phyloP scores from a whole-genome alignment of 441 rosid genomes.

The Aleurites moluccanus region DNA sequence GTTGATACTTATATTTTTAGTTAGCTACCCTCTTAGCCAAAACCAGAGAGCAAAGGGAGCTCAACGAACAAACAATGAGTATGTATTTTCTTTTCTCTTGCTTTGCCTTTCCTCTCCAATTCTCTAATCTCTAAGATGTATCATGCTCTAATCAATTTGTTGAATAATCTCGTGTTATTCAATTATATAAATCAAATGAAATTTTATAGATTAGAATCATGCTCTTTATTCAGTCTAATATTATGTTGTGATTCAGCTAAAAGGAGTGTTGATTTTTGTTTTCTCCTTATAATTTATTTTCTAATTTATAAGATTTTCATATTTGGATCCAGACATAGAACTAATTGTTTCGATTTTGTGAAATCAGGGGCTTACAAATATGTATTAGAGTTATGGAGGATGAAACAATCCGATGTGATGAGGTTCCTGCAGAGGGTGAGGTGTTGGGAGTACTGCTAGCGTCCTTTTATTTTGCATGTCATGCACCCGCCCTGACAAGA shows the following conservation, averaged over 20 bases:
- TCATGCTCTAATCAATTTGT: neutral
- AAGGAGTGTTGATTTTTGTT: no score
- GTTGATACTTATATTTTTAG: neutral
- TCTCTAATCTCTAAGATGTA: neutral
- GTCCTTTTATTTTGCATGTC: slow-evolving; percentile 59
- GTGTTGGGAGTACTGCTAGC: no score
- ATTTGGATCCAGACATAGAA: no score
- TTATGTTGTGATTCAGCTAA: no score
- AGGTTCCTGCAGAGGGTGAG: no score
- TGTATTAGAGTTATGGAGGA: slow-evolving; percentile 71
- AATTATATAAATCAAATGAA: neutral
- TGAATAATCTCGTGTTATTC: neutral
- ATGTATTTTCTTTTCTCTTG: no score
- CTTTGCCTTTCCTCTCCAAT: neutral
- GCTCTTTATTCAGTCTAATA: neutral
- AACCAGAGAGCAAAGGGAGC: slow-evolving; percentile 15
- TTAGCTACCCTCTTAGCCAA: slow-evolving; percentile 4
- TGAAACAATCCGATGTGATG: no score
- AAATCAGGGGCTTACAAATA: slow-evolving; percentile 59
- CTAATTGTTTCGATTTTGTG: neutral
- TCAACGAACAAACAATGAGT: slow-evolving; percentile 13
- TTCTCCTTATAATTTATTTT: neutral
- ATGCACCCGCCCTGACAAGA: slow-evolving; percentile 63
- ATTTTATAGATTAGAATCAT: neutral
- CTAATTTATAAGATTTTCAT: neutral